Base-by-base conservation (phyloP, 805 yeast genomes). In the Zygoascus ofunaensis region DNA sequence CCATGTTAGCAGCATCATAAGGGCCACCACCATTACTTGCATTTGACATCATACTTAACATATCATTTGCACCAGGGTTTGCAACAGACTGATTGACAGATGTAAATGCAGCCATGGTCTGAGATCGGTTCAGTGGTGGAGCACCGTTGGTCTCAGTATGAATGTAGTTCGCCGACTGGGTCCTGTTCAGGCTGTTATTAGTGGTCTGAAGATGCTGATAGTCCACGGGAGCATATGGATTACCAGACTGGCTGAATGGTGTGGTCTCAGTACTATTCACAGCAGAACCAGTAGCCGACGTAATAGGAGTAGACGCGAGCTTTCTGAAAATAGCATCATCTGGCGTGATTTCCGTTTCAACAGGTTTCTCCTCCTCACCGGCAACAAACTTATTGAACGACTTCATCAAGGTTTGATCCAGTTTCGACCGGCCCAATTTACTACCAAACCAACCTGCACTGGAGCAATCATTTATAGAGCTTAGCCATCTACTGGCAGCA, bases 401-500 rank as follows among this genome's bases (percentile, higher is more conserved):
- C 58, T 86, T 89, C 8, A 92, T 90, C 95, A 95, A 86, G 43
- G 87, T 80, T 57, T 77, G 82, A 53, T 87, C 94, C 42, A 86
- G 68, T 52, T 58, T 57, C 12, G 71, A 70, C 55, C 80, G 79
- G 10, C 30, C 30, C 30, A 26, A 12, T 21, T 58, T 56, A 23
- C 65, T 51, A n/a, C 64, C 53, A 51, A 87, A 74, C 97, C 96
- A 89, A 3, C 75, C 73, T 2, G 55, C 43, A 8, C 50, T 44
- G 3, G 49, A 37, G 4, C 50, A 42, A 5, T 50, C 55, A 4
- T 54, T 51, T 7, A 67, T 54, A 21, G 48, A 41, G 8, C 46
- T 37, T 15, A 59, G 41, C 14, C 62, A 51, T 33, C 44, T 44
- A 71, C 76, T 4, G 76, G 67, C 20, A 77, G 55, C 51, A 79